Evolutionary conservation across 148 eudicot species (phyloP).

Genomic region (Dianthus caryophyllus): DNA sequence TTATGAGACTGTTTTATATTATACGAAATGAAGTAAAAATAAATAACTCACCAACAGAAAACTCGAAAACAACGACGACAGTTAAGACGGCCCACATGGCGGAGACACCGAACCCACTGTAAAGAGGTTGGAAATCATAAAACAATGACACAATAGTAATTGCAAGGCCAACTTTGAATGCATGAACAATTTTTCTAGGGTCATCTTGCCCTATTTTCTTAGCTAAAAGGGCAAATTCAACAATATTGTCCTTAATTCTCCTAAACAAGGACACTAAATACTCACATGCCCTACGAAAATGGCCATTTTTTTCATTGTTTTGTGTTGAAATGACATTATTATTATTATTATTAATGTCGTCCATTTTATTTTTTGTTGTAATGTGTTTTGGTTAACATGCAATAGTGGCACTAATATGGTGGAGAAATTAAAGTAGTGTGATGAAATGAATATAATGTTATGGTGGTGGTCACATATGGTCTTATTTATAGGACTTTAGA

Average conservation of each 20-base stretch:
- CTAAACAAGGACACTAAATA: constrained; percentile 14
- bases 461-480: background rate
- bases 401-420: background rate
- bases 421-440: background rate
- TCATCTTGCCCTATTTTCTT: constrained; percentile 30
- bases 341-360: no score
- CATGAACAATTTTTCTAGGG: constrained; percentile 30
- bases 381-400: background rate
- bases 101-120: constrained; percentile 30
- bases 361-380: constrained; percentile 8
- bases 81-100: constrained; percentile 39
- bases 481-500: constrained; percentile 14
- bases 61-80: constrained; percentile 36
- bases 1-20: no score
- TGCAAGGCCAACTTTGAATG: constrained; percentile 35
- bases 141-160: constrained; percentile 33
- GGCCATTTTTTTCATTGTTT: background rate
- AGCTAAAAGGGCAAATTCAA: constrained; percentile 3
- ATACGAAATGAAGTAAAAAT: no score
- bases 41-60: constrained; percentile 24
- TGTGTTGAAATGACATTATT: constrained; percentile 8
- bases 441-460: constrained; percentile 10
- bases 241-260: constrained; percentile 9
- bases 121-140: constrained; percentile 29
- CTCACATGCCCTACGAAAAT: constrained; percentile 4